Evolutionary conservation across 495 filamentous ascomycete species (phyloP), one percentile per base, ranked within the genome.

Genomic region (Aspergillus campestris): DNA sequence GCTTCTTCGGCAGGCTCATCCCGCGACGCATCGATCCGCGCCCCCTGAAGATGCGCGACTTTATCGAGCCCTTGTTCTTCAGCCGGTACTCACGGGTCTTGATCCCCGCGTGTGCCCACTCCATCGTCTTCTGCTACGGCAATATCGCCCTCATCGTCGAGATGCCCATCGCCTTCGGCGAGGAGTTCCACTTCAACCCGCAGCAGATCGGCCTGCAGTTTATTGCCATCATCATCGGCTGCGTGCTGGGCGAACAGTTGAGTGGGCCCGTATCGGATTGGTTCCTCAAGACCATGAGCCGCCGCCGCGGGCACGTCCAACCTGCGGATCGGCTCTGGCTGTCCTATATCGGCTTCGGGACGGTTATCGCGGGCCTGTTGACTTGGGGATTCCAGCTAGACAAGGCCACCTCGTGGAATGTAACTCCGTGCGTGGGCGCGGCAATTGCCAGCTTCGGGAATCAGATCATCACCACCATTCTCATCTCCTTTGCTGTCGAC

Each of bases 151-250:
- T 65, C 5, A 54, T 58, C 18, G 60, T 65, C 3, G 63, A 67
- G 43, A 65, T 64, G 51, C 63, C 58, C 3, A 59, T 56, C 13
- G 50, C 48, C 0, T 61, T 65, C 29, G 58, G 58, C 0, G 38
- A 61, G 12, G 61, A 57, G 13, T 67, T 67, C 33, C 34, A 61
- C 39, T 61, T 64, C 9, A 44, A 62, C 40, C 48, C 65, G 0
- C 59, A 65, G 34, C 56, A 69, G 31, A 62, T 61, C 10, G 63
- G 63, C 4, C 38, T 69, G 30, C 59, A 66, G 27, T 69, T 62
- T 12, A 52, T 68, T n/a, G 56, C 59, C 3, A 54, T 65, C 35
- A 60, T 66, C 38, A 60, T 68, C 34, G 62, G 65, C 7, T 61
- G 54, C 15, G 50, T 65, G 0, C 47, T 66, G 8, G 63, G 63